Evolutionary conservation across 208 protist species (phyloP).

Genomic region (Wallacemonas sp.): DNA sequence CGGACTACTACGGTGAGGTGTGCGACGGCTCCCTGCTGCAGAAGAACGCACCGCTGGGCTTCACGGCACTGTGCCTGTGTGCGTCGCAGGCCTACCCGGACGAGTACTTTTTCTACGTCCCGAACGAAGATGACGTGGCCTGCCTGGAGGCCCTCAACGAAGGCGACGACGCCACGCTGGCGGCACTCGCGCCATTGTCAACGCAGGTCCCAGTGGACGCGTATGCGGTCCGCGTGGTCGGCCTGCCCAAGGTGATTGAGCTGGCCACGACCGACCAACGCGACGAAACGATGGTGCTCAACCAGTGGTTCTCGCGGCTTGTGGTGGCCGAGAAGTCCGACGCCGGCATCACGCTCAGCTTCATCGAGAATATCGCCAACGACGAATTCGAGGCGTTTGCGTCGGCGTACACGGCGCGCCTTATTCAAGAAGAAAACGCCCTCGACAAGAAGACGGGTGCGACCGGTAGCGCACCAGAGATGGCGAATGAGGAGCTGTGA

Average conservation of each 20-base stretch:
- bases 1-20: conserved; percentile 34
- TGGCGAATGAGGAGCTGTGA: conserved; percentile 18
- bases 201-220: conserved; percentile 22
- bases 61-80: conserved; percentile 64
- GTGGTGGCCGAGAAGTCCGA: conserved; percentile 46
- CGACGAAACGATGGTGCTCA: conserved; percentile 61
- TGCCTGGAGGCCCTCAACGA: conserved; percentile 25
- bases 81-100: conserved; percentile 53
- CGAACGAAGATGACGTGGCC: conserved; percentile 24
- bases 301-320: conserved; percentile 59
- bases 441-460: conserved; percentile 44
- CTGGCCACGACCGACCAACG: conserved; percentile 48
- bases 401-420: conserved; percentile 39
- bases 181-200: conserved; percentile 49
- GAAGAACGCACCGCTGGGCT: conserved; percentile 49
- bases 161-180: conserved; percentile 45
- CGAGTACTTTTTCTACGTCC: conserved; percentile 59
- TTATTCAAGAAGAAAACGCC: conserved; percentile 56
- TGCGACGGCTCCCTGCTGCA: conserved; percentile 43
- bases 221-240: conserved; percentile 47
- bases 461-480: neutral
- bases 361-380: conserved; percentile 54
- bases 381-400: conserved; percentile 47
- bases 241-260: conserved; percentile 73
- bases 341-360: conserved; percentile 45